These are phyloP conservation scores for Auriculariales sp. DNA, from an alignment of 768 basidiomycete genomes.

Conservation along the genomic window DNA sequence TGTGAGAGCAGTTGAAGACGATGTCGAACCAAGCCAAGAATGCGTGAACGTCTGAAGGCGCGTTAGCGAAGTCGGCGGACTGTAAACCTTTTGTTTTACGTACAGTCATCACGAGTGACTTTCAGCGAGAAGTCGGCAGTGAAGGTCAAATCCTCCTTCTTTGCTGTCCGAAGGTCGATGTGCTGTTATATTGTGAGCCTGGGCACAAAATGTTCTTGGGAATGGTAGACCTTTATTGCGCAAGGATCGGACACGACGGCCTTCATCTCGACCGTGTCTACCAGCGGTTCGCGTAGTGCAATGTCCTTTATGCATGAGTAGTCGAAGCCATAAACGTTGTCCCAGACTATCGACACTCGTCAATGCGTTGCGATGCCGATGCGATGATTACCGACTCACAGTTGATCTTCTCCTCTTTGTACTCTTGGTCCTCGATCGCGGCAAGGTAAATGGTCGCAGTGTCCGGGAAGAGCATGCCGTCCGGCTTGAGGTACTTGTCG, in stretches of 20 bases:
- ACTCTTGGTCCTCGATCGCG: slow-evolving; percentile 97
- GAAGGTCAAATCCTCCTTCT: slow-evolving; percentile 91
- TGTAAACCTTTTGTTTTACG: slow-evolving; percentile 14
- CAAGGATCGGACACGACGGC: slow-evolving; percentile 89
- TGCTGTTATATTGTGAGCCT: slow-evolving; percentile 50
- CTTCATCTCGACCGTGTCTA: slow-evolving; percentile 97
- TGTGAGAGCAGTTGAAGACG: slow-evolving; percentile 89
- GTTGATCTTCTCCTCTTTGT: slow-evolving; percentile 99
- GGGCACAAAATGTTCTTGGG: neutral
- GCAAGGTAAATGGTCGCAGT: slow-evolving; percentile 84
- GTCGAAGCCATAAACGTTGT: slow-evolving; percentile 98
- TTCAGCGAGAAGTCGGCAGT: slow-evolving; percentile 61
- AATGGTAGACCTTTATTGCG: slow-evolving; percentile 54
- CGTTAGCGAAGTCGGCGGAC: neutral
- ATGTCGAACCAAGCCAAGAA: slow-evolving; percentile 99
- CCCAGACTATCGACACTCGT: slow-evolving; percentile 70
- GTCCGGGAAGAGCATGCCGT: slow-evolving; percentile 92
- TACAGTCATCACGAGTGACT: slow-evolving; percentile 85
- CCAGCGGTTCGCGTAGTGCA: slow-evolving; percentile 87
- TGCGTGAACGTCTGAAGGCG: slow-evolving; percentile 69
- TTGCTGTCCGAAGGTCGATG: slow-evolving; percentile 80
- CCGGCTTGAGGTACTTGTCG: slow-evolving; percentile 89
- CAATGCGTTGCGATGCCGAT: too few relatives aligned
- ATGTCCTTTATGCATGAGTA: slow-evolving; percentile 99
- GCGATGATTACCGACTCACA: too few relatives aligned